phyloP scores from a whole-genome alignment of 352 stramenopile species.

The Phytophthora cactorum region DNA sequence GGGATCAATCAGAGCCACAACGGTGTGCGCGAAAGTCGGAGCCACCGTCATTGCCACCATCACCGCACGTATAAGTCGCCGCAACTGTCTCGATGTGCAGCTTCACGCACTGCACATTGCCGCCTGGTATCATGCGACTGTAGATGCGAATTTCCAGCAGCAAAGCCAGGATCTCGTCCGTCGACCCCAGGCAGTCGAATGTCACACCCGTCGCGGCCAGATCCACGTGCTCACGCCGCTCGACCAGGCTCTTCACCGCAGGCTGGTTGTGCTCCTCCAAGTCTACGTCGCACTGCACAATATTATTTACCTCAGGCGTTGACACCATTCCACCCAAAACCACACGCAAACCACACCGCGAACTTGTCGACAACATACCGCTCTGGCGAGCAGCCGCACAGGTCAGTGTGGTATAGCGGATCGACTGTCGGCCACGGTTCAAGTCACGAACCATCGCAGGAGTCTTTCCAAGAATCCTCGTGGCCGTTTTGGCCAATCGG shows the following conservation, averaged over 20 bases:
- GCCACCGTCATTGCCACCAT: slow-evolving; percentile 93
- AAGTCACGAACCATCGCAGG: no score
- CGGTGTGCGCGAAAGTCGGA: slow-evolving; percentile 90
- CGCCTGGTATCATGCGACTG: slow-evolving; percentile 79
- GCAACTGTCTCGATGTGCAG: slow-evolving; percentile 65
- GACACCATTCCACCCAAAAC: slow-evolving; percentile 45
- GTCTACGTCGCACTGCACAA: slow-evolving; percentile 61
- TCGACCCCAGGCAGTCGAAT: slow-evolving; percentile 73
- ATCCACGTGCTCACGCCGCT: slow-evolving; percentile 43
- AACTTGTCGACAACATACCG: slow-evolving; percentile 41
- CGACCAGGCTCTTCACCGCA: slow-evolving; percentile 40
- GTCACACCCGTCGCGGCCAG: slow-evolving; percentile 73
- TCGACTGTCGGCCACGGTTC: no score
- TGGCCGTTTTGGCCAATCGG: no score
- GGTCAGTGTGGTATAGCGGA: slow-evolving; percentile 44
- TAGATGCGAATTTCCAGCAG: slow-evolving; percentile 80
- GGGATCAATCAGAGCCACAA: slow-evolving; percentile 88
- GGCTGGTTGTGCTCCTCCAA: slow-evolving; percentile 40
- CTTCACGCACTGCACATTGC: slow-evolving; percentile 78
- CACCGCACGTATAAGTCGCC: slow-evolving; percentile 85
- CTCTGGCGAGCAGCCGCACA: slow-evolving; percentile 51
- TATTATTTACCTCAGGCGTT: slow-evolving; percentile 31
- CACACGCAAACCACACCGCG: slow-evolving; percentile 21
- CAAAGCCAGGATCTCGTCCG: slow-evolving; percentile 59
- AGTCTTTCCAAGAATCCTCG: no score